Evolutionary conservation across 2,329 filamentous ascomycete genomes (phyloP), one percentile per base, ranked within the genome.

Genomic region (Fusarium mexicanum): DNA sequence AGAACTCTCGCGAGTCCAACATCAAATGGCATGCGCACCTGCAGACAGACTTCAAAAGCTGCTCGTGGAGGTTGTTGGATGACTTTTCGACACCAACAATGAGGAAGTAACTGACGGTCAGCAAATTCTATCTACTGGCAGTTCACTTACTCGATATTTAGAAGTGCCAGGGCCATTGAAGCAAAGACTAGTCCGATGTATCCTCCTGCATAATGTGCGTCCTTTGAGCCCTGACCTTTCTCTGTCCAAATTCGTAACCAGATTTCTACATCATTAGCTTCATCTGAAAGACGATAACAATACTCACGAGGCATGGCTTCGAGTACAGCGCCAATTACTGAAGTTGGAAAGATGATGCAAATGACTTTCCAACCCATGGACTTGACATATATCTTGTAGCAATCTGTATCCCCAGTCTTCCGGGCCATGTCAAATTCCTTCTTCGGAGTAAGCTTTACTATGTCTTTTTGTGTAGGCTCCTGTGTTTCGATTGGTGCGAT

Each of bases 241-340:
- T 80, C 74, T 1, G 77, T 80, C 79, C 79, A 79, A 1, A 77
- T 44, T 17, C 76, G 62, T 20, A 80, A 40, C 79, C 77, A 80
- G 22, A 80, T 71, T 61, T 80, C 77, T 79, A 40, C 3, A 9
- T 20, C 1, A 24, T 63, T n/a, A 72, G 58, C 47, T 26, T 12
- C 9, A 17, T 18, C 17, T 11, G 3, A 29, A 8, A 2, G 4
- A n/a, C 4, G 9, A 1, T 1, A 5, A 1, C 2, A 18, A 3
- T 14, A 76, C 77, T 67, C 12, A 79, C 77, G 77, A 18, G 79
- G 78, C 70, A 80, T 72, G 35, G 74, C 75, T 47, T 72, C 71
- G 17, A 76, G 41, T 0, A 61, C 74, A 3, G 73, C 65, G 7
- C 67, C 60, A 12, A 75, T 7, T 14, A 75, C 35, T 12, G 64